These are phyloP conservation scores for Juglanconis oblonga DNA, from an alignment of 2,329 filamentous ascomycete genomes.

Conservation along the genomic window DNA sequence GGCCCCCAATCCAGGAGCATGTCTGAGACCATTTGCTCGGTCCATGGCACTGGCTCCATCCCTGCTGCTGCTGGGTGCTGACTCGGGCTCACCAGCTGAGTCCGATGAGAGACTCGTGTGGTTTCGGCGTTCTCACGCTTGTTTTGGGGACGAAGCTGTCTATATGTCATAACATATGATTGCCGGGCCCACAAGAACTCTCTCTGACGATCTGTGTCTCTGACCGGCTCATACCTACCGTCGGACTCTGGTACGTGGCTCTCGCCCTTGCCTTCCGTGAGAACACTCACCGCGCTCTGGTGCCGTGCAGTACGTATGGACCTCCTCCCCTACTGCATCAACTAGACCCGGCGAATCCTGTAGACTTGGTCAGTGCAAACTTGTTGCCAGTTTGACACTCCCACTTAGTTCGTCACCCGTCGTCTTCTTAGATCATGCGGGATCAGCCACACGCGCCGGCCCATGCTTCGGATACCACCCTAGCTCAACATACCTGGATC, in stretches of 20 bases:
- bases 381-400: background rate
- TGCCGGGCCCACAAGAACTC: background rate
- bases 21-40: conserved; percentile 14
- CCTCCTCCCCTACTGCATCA: background rate
- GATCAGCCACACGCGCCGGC: conserved; percentile 13
- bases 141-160: background rate
- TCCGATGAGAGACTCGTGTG: conserved; percentile 4
- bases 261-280: too few species aligned
- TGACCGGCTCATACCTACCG: background rate
- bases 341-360: background rate
- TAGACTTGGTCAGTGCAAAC: background rate
- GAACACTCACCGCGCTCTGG: too few species aligned
- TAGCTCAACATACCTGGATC: conserved; percentile 10
- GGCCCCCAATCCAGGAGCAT: conserved; percentile 1
- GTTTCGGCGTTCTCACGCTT: conserved; percentile 11
- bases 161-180: conserved; percentile 1
- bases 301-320: too few species aligned
- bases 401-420: conserved; percentile 3
- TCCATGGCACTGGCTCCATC: conserved; percentile 3
- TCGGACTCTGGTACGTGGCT: background rate
- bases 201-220: background rate
- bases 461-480: conserved; percentile 10
- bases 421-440: conserved; percentile 11
- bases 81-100: conserved; percentile 3
- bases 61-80: conserved; percentile 10